Evolutionary conservation across 495 filamentous ascomycete species (phyloP), one percentile per base, ranked within the genome.

Genomic region (Lepraria neglecta): DNA sequence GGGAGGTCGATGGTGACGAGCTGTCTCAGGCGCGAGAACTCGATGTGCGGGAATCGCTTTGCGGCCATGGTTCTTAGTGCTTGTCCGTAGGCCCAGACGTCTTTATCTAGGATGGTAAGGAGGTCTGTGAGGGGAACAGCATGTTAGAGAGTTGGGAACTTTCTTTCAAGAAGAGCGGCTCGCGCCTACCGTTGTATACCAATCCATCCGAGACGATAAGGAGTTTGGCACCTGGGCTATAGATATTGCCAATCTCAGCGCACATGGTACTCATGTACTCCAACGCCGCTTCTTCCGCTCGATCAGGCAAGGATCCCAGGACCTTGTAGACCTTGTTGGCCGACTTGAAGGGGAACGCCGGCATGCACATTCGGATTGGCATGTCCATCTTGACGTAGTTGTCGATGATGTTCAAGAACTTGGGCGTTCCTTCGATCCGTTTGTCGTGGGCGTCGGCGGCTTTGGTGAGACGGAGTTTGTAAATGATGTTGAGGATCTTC

Each of bases 1-100:
- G 73, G 71, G 64, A 75, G 64, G 2, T 69, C 71, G 15, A 77
- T 67, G 31, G 77, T 68, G 17, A 83, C 71, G 3, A 86, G 72
- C 57, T 84, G 79, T 52, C 69, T 71, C 6, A 85, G 72, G 4
- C 80, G 77, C 40, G 77, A 73, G 58, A 84, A 83, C 48, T 71
- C 70, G 55, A 75, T 65, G 60, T 74, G 68, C 2, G 63, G 71
- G 59, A 80, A 78, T 27, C 67, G 68, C 21, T 75, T 74, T 17
- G 75, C 73, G 5, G 70, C 65, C 33, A 71, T 71, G 57, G 77
- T 72, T 14, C 77, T 76, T 42, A 80, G 63, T 0, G 71, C 68
- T 60, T 74, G 66, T 5, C 71, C 68, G 59, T 79, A 78, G 11
- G 72, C 68, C 75, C 76, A 80, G 12, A 77, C 75, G 3, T 68